A percentile compares a stretch with the other conserved stretches of the same genome.
phyloP scores from a whole-genome alignment of 768 basidiomycete species.

The Calocera cornea region DNA sequence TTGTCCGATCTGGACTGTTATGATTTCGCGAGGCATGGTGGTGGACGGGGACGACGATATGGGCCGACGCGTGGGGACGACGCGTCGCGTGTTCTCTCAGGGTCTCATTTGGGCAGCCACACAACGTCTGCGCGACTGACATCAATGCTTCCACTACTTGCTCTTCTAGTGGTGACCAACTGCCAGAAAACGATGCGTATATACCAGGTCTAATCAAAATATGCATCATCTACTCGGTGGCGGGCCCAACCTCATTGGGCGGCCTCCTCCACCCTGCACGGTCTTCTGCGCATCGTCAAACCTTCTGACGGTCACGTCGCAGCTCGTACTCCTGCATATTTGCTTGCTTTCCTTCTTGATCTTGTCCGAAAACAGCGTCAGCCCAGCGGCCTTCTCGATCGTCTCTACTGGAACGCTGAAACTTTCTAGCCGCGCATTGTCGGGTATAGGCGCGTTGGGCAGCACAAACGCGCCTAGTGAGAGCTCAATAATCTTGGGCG shows the following conservation, averaged over 20 bases:
- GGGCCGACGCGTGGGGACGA: not conserved
- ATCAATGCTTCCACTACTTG: too few species aligned
- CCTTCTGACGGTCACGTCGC: conserved; percentile 70
- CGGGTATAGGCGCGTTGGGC: conserved; percentile 85
- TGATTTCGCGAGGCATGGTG: conserved; percentile 68
- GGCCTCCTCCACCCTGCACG: not conserved
- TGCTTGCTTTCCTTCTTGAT: conserved; percentile 65
- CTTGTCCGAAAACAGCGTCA: conserved; percentile 71
- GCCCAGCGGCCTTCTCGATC: conserved; percentile 80
- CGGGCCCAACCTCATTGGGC: not conserved
- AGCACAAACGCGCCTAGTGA: conserved; percentile 89
- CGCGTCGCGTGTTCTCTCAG: not conserved
- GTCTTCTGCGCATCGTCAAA: conserved; percentile 81
- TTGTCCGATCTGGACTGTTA: conserved; percentile 77
- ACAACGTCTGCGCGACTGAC: too few species aligned
- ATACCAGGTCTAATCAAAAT: too few species aligned
- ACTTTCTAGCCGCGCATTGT: conserved; percentile 60
- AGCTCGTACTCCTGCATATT: conserved; percentile 80
- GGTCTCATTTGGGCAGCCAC: not conserved
- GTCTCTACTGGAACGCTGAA: conserved; percentile 85
- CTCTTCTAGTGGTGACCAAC: too few species aligned
- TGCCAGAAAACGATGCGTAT: too few species aligned
- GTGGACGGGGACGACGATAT: not conserved
- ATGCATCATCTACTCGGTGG: not conserved
- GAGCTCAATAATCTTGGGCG: conserved; percentile 57